Percentiles rank a stretch among this genome's conserved stretches.
Conservation (phyloP, 1,284 basidiomycete species). For the Ganoderma lucidum region DNA sequence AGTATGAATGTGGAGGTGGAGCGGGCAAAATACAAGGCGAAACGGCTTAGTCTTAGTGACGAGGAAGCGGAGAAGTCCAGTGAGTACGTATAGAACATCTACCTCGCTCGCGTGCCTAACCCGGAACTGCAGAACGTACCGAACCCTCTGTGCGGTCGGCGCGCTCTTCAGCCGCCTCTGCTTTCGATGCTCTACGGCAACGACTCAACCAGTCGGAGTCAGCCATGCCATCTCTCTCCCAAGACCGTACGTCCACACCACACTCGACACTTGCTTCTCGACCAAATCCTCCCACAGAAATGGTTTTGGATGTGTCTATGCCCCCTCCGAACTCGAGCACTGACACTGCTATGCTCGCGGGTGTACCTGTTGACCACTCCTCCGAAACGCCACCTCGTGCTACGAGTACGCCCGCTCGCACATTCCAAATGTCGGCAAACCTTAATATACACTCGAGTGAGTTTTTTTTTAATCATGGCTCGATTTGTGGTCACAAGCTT, state of each 20-base stretch:
- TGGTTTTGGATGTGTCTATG: constrained; percentile 40
- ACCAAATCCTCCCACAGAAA: constrained; percentile 29
- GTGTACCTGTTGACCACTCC: constrained; percentile 47
- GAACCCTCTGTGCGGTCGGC: constrained; percentile 35
- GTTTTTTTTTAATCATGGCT: constrained; percentile 34
- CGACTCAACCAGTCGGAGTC: constrained; percentile 36
- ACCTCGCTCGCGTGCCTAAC: constrained; percentile 10
- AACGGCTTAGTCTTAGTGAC: constrained; percentile 69
- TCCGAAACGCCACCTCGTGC: constrained; percentile 54
- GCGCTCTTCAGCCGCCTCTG: constrained; percentile 35
- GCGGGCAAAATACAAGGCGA: constrained; percentile 55
- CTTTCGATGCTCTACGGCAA: constrained; percentile 42
- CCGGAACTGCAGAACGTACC: constrained; percentile 16
- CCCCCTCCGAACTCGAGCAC: constrained; percentile 45
- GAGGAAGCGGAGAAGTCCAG: constrained; percentile 68
- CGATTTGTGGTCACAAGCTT: not conserved
- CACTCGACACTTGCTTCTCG: not conserved
- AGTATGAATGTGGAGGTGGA: constrained; percentile 57
- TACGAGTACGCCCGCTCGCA: constrained; percentile 62
- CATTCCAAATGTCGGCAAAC: constrained; percentile 66
- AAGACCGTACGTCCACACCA: constrained; percentile 36
- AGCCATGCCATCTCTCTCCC: constrained; percentile 30
- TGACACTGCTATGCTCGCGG: constrained; percentile 44
- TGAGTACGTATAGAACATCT: constrained; percentile 44
- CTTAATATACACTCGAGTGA: constrained; percentile 65